Conservation (phyloP, 192 early-diverging fungal species). For the Coemansia sp. region DNA sequence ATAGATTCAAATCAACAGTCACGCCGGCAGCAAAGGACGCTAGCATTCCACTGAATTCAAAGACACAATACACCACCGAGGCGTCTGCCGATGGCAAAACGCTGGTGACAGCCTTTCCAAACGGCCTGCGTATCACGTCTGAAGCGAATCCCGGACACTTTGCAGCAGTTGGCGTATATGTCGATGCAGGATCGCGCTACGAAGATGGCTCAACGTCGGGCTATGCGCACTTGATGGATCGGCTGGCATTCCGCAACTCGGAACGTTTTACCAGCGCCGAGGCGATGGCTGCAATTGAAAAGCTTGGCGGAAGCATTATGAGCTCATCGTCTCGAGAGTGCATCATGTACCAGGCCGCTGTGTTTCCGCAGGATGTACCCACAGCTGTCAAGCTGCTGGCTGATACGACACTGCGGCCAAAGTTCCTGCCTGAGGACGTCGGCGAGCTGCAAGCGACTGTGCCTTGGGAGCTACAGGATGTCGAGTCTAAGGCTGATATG, state of each 20-base stretch:
- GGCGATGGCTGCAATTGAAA: constrained; percentile 75
- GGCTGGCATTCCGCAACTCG: constrained; percentile 91
- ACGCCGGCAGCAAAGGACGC: neutral
- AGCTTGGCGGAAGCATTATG: constrained; percentile 86
- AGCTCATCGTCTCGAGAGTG: constrained; percentile 87
- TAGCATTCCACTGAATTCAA: constrained; percentile 10
- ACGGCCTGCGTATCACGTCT: constrained; percentile 85
- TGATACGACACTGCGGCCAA: constrained; percentile 76
- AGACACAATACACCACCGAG: constrained; percentile 8
- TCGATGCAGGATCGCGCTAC: constrained; percentile 86
- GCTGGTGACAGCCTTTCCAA: constrained; percentile 76
- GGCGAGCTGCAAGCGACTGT: constrained; percentile 74
- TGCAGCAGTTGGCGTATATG: constrained; percentile 82
- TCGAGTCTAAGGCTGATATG: constrained; percentile 79
- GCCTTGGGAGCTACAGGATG: constrained; percentile 85
- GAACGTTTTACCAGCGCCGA: constrained; percentile 62
- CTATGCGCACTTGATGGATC: constrained; percentile 82
- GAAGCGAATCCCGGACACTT: constrained; percentile 86
- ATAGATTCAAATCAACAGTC: constrained; percentile 18
- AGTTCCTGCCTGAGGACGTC: constrained; percentile 71
- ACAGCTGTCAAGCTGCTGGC: constrained; percentile 72
- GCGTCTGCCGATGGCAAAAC: constrained; percentile 37
- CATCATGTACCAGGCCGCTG: constrained; percentile 92
- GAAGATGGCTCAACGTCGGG: constrained; percentile 71
- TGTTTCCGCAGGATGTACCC: constrained; percentile 79